Percentiles rank a stretch among this genome's conserved stretches.
Conservation (phyloP, 257 asterid species). For the Craterostigma plantagineum region DNA sequence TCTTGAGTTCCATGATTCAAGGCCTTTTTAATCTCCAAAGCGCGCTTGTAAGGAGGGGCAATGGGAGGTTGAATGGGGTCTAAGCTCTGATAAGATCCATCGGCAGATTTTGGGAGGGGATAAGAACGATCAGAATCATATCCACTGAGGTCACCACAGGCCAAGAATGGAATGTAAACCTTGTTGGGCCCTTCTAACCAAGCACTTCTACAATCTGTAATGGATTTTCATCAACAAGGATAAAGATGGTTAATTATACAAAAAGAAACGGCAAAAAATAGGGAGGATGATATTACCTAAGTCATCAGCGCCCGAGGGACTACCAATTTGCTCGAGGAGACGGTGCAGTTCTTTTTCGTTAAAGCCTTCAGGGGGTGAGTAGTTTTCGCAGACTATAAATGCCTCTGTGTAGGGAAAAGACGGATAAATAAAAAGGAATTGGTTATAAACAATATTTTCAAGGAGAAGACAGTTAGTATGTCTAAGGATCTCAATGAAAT, state of each 20-base stretch:
- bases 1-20: conserved; percentile 43
- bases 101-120: conserved; percentile 60
- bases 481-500: too few relatives aligned
- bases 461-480: too few relatives aligned
- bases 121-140: conserved; percentile 77
- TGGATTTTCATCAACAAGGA: not conserved
- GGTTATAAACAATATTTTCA: not conserved
- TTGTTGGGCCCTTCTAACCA: conserved; percentile 95
- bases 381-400: conserved; percentile 84
- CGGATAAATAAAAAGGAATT: not conserved
- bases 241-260: not conserved
- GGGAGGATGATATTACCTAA: conserved; percentile 26
- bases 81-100: conserved; percentile 60
- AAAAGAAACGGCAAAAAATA: not conserved
- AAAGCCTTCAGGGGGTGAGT: conserved; percentile 91
- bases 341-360: conserved; percentile 70
- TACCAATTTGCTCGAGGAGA: conserved; percentile 85
- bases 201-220: conserved; percentile 90
- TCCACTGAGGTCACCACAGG: conserved; percentile 91
- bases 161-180: conserved; percentile 85
- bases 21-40: conserved; percentile 89
- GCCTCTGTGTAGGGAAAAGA: conserved; percentile 51
- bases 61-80: conserved; percentile 96
- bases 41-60: conserved; percentile 96
- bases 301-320: conserved; percentile 85